Percentiles rank a stretch among this genome's conserved stretches.
Conservation (phyloP, 805 yeast genomes). For the Kodamaea kakaduensis region DNA sequence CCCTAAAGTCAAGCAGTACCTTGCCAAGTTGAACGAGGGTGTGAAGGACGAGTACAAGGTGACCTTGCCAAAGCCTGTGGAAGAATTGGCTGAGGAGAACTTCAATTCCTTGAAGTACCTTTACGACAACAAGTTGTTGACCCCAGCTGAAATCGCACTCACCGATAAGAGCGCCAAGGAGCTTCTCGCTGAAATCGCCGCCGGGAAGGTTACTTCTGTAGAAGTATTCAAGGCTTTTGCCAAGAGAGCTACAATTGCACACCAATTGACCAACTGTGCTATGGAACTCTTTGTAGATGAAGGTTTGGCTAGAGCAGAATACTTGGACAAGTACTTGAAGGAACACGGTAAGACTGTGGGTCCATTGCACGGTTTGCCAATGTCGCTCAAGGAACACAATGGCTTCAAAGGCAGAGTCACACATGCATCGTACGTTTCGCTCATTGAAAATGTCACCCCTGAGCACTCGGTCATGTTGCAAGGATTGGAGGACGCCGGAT, state of each 20-base stretch:
- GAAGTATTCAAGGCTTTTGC: constrained; percentile 60
- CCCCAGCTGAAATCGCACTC: constrained; percentile 39
- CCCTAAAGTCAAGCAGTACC: constrained; percentile 45
- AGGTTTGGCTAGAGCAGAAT: constrained; percentile 54
- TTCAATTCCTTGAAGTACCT: constrained; percentile 37
- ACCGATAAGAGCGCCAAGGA: constrained; percentile 42
- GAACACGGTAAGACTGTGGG: constrained; percentile 52
- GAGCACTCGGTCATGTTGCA: constrained; percentile 47
- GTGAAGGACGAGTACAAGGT: constrained; percentile 29
- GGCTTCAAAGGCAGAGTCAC: constrained; percentile 51
- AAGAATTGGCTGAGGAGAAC: constrained; percentile 30
- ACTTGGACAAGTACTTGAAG: constrained; percentile 48
- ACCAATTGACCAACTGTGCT: constrained; percentile 57
- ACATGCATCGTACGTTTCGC: constrained; percentile 56
- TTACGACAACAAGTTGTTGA: constrained; percentile 30
- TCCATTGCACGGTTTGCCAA: constrained; percentile 65
- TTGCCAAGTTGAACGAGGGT: constrained; percentile 29
- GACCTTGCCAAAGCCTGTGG: constrained; percentile 32
- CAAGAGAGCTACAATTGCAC: constrained; percentile 60
- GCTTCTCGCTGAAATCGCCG: constrained; percentile 41
- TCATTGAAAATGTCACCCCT: constrained; percentile 44
- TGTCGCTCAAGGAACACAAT: constrained; percentile 64
- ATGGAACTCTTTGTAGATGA: constrained; percentile 60
- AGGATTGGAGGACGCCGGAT: constrained; percentile 46
- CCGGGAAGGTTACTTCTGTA: constrained; percentile 45